phyloP scores from a whole-genome alignment of 1,284 basidiomycete genomes.

The Leccinum pachyderme region DNA sequence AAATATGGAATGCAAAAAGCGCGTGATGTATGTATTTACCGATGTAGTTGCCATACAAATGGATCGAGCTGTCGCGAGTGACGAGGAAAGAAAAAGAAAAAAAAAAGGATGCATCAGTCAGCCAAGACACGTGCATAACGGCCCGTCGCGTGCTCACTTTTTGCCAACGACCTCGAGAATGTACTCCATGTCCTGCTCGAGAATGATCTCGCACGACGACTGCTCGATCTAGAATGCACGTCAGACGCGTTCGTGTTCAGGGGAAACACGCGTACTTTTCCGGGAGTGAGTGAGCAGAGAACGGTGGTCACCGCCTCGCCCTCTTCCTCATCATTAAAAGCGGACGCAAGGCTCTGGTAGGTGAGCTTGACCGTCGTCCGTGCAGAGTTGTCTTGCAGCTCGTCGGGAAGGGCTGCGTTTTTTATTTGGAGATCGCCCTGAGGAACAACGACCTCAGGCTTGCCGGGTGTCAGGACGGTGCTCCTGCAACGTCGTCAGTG shows the following conservation, averaged over 20 bases:
- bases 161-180: conserved; percentile 78
- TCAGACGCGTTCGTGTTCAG: conserved; percentile 6
- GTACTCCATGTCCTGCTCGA: conserved; percentile 71
- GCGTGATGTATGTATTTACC: conserved; percentile 41
- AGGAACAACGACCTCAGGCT: conserved; percentile 61
- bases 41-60: conserved; percentile 91
- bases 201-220: conserved; percentile 69
- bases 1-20: background rate
- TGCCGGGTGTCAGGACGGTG: conserved; percentile 57
- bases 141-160: conserved; percentile 55
- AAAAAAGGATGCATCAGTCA: background rate
- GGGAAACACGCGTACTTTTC: conserved; percentile 51
- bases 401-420: conserved; percentile 80
- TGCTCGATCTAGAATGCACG: conserved; percentile 68
- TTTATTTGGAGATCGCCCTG: conserved; percentile 78
- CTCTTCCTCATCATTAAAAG: conserved; percentile 49
- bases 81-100: background rate
- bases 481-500: conserved; percentile 46
- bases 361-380: conserved; percentile 81
- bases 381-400: conserved; percentile 60
- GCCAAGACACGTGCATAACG: background rate
- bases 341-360: conserved; percentile 46
- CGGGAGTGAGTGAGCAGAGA: conserved; percentile 69
- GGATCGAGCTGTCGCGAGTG: conserved; percentile 59
- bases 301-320: conserved; percentile 45